phyloP scores from a whole-genome alignment of 768 basidiomycete genomes.

The Tephrocybe rancida region DNA sequence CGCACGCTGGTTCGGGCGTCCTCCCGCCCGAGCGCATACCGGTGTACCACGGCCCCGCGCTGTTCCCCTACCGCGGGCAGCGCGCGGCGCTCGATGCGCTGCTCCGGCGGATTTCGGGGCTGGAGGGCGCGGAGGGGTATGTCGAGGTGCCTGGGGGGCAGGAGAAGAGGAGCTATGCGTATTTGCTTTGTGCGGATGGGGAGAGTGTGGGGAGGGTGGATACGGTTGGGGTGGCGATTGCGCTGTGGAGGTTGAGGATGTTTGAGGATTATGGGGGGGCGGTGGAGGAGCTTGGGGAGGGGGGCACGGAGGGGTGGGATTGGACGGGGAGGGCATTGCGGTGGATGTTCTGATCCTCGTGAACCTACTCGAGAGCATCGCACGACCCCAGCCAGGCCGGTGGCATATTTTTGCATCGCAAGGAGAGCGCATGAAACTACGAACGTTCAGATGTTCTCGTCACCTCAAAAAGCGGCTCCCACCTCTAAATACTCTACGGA shows the following conservation, averaged over 20 bases:
- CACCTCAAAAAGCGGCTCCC: too few relatives aligned
- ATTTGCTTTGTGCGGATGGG: conserved; percentile 58
- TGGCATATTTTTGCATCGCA: too few relatives aligned
- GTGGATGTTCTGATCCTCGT: not conserved
- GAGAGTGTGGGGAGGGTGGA: conserved; percentile 57
- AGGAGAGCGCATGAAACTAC: too few relatives aligned
- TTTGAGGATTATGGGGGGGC: conserved; percentile 67
- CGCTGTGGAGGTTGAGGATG: conserved; percentile 80
- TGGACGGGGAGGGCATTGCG: not conserved
- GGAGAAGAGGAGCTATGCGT: conserved; percentile 58
- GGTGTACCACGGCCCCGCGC: conserved; percentile 63
- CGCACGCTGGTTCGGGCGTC: not conserved
- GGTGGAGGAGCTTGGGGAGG: conserved; percentile 39
- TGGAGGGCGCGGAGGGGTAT: conserved; percentile 41
- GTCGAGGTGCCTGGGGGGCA: not conserved
- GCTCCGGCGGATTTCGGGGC: conserved; percentile 47
- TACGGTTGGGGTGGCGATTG: conserved; percentile 63
- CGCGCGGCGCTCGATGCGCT: conserved; percentile 58
- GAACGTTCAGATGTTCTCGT: too few relatives aligned
- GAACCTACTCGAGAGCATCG: too few relatives aligned
- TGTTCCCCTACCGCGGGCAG: conserved; percentile 66
- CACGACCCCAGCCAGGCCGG: too few relatives aligned
- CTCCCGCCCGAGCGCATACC: conserved; percentile 44
- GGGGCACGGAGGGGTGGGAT: conserved; percentile 15
- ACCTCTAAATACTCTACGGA: too few relatives aligned